Conservation (phyloP, 352 stramenopile species). For the Phytophthora tentaculata region DNA sequence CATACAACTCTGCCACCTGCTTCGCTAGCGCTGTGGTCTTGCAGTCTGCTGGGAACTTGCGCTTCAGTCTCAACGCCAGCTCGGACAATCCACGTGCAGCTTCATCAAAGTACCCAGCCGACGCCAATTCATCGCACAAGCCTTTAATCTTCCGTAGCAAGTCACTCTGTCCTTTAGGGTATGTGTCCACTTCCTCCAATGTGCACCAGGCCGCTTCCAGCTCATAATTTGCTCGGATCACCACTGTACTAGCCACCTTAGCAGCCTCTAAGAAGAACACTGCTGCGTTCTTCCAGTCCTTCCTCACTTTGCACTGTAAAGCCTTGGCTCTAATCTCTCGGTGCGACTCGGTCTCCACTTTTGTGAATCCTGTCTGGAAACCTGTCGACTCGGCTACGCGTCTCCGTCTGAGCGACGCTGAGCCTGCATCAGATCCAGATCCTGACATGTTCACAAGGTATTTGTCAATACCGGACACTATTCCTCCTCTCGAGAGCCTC, state of each 20-base stretch:
- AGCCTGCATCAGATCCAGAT: neutral
- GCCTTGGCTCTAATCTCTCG: conserved; percentile 62
- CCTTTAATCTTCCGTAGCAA: conserved; percentile 50
- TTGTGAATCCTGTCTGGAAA: conserved; percentile 8
- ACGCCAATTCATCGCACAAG: conserved; percentile 64
- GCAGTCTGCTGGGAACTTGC: conserved; percentile 62
- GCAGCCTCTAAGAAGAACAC: conserved; percentile 62
- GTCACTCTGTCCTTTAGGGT: conserved; percentile 44
- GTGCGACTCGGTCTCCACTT: conserved; percentile 43
- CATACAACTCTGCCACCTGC: conserved; percentile 56
- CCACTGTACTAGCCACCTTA: conserved; percentile 35
- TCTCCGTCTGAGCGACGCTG: conserved; percentile 20
- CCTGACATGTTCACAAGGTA: conserved; percentile 42
- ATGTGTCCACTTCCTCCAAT: conserved; percentile 57
- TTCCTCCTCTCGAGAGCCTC: conserved; percentile 56
- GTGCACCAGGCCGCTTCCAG: conserved; percentile 74
- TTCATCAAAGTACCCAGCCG: conserved; percentile 72
- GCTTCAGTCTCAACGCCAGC: conserved; percentile 66
- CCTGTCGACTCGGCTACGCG: conserved; percentile 11
- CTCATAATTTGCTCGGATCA: conserved; percentile 59
- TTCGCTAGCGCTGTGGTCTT: conserved; percentile 39
- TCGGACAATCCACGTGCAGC: conserved; percentile 63
- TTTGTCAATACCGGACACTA: conserved; percentile 55
- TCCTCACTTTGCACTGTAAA: conserved; percentile 73
- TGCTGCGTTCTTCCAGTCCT: conserved; percentile 69